Base-by-base conservation (phyloP, 2,329 filamentous ascomycete species). In the Alternaria triticina region DNA sequence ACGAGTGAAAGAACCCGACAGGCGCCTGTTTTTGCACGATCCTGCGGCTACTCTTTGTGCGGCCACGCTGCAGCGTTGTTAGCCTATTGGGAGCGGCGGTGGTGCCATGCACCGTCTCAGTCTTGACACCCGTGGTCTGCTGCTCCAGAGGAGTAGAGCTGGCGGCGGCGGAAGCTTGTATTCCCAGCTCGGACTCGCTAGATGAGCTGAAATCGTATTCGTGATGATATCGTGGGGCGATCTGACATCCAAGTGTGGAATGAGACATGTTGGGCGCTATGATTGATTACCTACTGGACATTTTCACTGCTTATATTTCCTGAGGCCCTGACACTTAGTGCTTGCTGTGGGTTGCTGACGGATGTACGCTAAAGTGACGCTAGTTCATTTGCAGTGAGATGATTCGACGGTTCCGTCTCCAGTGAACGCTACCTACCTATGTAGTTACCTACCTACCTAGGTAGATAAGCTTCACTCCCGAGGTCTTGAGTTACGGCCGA, bases 1-100 rank as follows among this genome's bases (percentile, higher is more conserved):
- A 50, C 70, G 67, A 74, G 54, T 75, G 66, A 69, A 72, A 77
- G 51, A 77, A 77, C 12, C 74, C 70, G 12, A 69, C 74, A 13
- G 74, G 70, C 4, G 36, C 54, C 25, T 61, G 61, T 12, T 64
- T 27, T 28, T 30, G 61, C 15, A 33, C 55, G 28, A 63, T 63
- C 44, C 66, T 64, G 2, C 69, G 63, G 52, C 65, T 71, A 44
- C 70, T 74, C 56, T 60, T 74, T 4, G 71, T 73, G 9, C 71
- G 59, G 6, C 62, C 59, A 47, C 57, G 59, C 33, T 66, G 65
- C 8, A 71, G 58, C 13, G 45, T 63, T 43, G 52, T 62, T 20
- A 64, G 73, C 17, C 61, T 61, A n/a, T 43, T 58, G 22, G 59
- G 44, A 17, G 63, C 36, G 12, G 62, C 54, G 11, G 59, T 54